Base-by-base conservation (phyloP, 441 rosid species). In the Melastoma candidum region DNA sequence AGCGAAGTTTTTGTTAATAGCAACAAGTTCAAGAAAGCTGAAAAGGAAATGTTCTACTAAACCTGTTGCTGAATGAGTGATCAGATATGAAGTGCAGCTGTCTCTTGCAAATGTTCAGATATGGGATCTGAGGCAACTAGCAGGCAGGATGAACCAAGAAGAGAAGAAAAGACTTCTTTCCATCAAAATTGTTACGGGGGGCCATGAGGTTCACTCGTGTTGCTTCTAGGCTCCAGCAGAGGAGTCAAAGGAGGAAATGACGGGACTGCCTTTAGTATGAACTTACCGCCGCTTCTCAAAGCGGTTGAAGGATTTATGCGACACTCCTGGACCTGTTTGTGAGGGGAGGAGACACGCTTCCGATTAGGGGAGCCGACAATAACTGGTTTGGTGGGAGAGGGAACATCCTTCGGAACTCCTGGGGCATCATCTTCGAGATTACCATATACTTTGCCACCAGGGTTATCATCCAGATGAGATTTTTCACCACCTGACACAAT, bases 191-290 rank as follows among this genome's bases (percentile, higher is more conserved):
- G 12, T 65, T 62, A 48, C 63, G 49, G 41, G 56, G 26, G 17
- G 49, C 36, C 36, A 29, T 29, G 5, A 1, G 36, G 36, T 29
- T 29, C 36, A 29, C 36, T 29, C 7, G 7, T 45, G 59, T 51
- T 48, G 51, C 57, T 57, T 51, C 64, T 61, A 22, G 74, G 48
- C 36, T 71, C 70, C 2, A 53, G 47, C 47, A 78, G 68, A 25
- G 82, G 82, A 26, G 74, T 76, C 60, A 80, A 77, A 50, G 82
- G 77, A 22, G 84, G 84, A 65, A 77, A 71, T 49, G 85, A 71
- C 22, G 86, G 80, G 48, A 80, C 69, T 0, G 84, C 68, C 63
- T 66, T 76, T 53, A 83, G 60, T 49, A 80, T 69, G 68, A 83
- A 83, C 69, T 68, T 83, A 44, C 79, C 74, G 27, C 84, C 83